Evolutionary conservation across 345 rosid species (phyloP).

Genomic region (Alliaria petiolata): DNA sequence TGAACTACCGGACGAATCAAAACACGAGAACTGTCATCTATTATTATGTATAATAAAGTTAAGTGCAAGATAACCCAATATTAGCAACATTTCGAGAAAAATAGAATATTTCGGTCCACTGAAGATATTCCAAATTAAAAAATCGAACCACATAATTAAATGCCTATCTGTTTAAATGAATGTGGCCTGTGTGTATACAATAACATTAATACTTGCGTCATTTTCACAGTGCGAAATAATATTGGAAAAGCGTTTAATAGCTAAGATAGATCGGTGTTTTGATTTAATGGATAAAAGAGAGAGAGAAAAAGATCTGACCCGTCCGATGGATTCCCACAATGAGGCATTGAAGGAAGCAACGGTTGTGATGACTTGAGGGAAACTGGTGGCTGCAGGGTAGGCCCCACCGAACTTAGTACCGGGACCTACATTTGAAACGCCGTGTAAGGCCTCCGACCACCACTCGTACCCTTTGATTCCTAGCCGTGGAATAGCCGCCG

Average conservation of each 20-base stretch:
- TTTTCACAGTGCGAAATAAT: neutral
- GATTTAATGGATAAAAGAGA: conserved; percentile 18
- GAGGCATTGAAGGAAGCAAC: conserved; percentile 83
- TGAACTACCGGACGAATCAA: conserved; percentile 19
- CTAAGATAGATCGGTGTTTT: neutral
- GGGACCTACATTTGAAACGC: conserved; percentile 76
- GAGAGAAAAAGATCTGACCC: conserved; percentile 39
- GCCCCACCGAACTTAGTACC: conserved; percentile 64
- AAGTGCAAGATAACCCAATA: neutral
- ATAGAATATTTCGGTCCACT: conserved; percentile 3
- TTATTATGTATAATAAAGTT: neutral
- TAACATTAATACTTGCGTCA: conserved; percentile 14
- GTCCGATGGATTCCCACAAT: conserved; percentile 85
- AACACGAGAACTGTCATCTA: conserved; percentile 14
- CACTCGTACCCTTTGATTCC: conserved; percentile 84
- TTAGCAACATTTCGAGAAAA: neutral
- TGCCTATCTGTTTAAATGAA: neutral
- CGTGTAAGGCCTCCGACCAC: conserved; percentile 99
- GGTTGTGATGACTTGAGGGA: conserved; percentile 88
- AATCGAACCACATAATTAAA: neutral
- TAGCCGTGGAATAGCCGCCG: conserved; percentile 64
- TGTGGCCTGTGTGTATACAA: neutral
- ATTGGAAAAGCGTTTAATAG: neutral
- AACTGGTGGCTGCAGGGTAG: conserved; percentile 79
- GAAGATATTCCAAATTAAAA: neutral